Conservation (phyloP, 257 asterid genomes). For the Solanum gracilifrons region DNA sequence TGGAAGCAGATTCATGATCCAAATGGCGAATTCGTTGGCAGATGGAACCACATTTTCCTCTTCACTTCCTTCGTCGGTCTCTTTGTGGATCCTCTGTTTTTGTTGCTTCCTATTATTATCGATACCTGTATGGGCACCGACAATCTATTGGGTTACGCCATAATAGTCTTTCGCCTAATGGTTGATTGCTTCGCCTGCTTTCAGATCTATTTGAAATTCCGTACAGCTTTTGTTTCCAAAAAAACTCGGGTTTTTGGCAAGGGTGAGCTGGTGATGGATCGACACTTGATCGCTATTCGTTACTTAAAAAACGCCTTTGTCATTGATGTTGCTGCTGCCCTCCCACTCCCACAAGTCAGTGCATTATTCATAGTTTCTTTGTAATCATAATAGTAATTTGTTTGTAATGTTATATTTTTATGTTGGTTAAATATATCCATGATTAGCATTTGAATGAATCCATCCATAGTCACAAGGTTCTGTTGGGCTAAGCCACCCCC, state of each 20-base stretch:
- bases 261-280: conserved; percentile 72
- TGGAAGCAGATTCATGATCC: conserved; percentile 76
- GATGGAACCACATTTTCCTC: conserved; percentile 73
- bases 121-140: conserved; percentile 51
- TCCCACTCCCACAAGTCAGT: conserved; percentile 82
- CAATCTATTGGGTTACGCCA: conserved; percentile 19
- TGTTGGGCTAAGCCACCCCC: not conserved
- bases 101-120: conserved; percentile 39
- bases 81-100: conserved; percentile 72
- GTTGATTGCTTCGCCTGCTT: conserved; percentile 61
- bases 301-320: conserved; percentile 53
- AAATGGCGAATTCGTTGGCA: conserved; percentile 35
- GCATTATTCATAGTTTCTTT: not conserved
- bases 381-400: not conserved
- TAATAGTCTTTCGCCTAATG: conserved; percentile 33
- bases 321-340: conserved; percentile 78
- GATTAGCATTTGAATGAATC: not conserved
- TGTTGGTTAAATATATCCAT: not conserved
- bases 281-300: conserved; percentile 36
- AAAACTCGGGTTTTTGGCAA: conserved; percentile 71
- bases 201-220: conserved; percentile 62
- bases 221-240: conserved; percentile 58
- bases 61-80: conserved; percentile 49
- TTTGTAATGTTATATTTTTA: not conserved
- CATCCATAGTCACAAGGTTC: not conserved